Base-by-base conservation (phyloP, 2,329 filamentous ascomycete genomes). In the Cladosporium sphaerospermum region DNA sequence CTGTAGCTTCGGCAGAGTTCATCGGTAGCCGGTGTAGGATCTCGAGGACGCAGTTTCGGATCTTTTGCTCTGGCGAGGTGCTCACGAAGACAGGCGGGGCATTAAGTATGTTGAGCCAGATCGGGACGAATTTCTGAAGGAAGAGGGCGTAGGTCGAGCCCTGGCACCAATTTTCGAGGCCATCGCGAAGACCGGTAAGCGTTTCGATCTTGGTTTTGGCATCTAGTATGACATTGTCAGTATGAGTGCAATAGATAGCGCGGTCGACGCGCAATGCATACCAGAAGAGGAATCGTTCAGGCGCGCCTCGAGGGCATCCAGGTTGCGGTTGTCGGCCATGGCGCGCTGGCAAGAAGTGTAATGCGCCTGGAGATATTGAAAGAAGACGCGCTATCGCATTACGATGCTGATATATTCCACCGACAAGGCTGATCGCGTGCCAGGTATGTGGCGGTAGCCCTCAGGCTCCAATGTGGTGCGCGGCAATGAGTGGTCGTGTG, bases 21-120 rank as follows among this genome's bases (percentile, higher is more conserved):
- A 76, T 84, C 62, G 71, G 90, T 78, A 99, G 73, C 58, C 93
- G 84, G 71, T 97, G 90, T 31, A 99, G 78, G 61, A 96, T 96
- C 71, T 99, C 95, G 61, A 99, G 85, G 45, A 95, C 81, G 68
- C 88, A 95, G 68, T 93, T 93, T 59, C 93, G 89, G 60, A 99
- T 77, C 81, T 90, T 95, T 79, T 97, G 93, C 67, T 99, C 93
- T 49, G 84, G 79, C 2, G 89, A 95, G 64, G 85, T 89, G 69
- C 88, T 96, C 62, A 92, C 86, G 68, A 99, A 97, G 59, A 95
- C 88, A 37, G 90, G 91, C 64, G 86, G 84, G 52, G 89, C 89
- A 66, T 86, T 85, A 48, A 99, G 76, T 51, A 96, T 88, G 68
- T 81, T 84, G 67, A 93, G 81, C 73, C 97, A 93, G 33, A 95